Conservation (phyloP, 2,329 filamentous ascomycete species). For the Penicillium griseofulvum region DNA sequence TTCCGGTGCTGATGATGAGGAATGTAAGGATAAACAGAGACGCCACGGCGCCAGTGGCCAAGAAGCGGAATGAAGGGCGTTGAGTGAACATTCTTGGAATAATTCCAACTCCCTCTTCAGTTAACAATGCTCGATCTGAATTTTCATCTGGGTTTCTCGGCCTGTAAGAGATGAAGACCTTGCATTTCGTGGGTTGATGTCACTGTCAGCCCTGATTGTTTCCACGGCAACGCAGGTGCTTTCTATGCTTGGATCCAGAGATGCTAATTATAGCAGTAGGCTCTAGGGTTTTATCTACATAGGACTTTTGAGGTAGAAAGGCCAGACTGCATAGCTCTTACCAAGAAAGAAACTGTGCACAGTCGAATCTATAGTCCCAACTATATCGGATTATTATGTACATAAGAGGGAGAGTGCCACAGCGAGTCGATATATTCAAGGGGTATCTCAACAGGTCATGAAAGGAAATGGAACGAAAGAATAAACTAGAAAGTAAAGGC, state of each 20-base stretch:
- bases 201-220: slow-evolving; percentile 18
- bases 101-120: not conserved
- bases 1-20: slow-evolving; percentile 20
- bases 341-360: slow-evolving; percentile 12
- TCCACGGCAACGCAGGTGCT: slow-evolving; percentile 24
- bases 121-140: not conserved
- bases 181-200: not conserved
- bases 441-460: slow-evolving; percentile 40
- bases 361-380: slow-evolving; percentile 29
- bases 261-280: not conserved
- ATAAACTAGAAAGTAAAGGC: slow-evolving; percentile 15
- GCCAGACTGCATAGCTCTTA: not conserved
- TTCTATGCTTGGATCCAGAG: too few species aligned
- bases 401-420: slow-evolving; percentile 30
- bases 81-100: slow-evolving; percentile 21
- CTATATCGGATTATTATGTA: slow-evolving; percentile 36
- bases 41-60: slow-evolving; percentile 27
- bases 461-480: slow-evolving; percentile 15
- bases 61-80: slow-evolving; percentile 27
- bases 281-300: not conserved
- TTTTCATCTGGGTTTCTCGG: not conserved
- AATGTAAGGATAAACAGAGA: slow-evolving; percentile 30
- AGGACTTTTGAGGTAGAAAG: not conserved
- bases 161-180: not conserved
- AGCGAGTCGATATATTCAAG: slow-evolving; percentile 35